Percentiles rank a stretch among this genome's conserved stretches.
These are phyloP conservation scores for Linanthus parryae DNA, from an alignment of 148 eudicot genomes.

Conservation along the genomic window DNA sequence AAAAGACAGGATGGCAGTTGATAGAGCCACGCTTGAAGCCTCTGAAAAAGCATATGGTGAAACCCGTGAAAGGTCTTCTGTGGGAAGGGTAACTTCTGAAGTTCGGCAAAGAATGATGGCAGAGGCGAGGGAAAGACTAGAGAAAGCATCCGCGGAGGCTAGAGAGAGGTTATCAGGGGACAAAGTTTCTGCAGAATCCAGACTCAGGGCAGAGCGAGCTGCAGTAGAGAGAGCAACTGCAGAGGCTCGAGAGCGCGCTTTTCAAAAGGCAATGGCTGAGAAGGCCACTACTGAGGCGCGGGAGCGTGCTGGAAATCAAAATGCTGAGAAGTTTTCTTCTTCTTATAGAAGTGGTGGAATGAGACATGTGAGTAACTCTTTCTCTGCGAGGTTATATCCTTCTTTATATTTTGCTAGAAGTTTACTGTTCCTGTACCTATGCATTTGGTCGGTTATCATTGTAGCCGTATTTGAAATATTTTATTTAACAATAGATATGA, in stretches of 20 bases:
- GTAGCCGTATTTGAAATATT: too few species aligned
- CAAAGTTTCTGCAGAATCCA: conserved; percentile 53
- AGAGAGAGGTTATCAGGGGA: conserved; percentile 47
- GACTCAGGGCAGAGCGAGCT: conserved; percentile 77
- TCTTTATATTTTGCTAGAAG: too few species aligned
- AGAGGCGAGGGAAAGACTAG: conserved; percentile 80
- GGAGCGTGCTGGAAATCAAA: conserved; percentile 48
- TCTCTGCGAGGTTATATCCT: conserved; percentile 57
- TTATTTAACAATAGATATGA: too few species aligned
- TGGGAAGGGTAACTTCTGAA: conserved; percentile 74
- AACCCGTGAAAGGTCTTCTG: conserved; percentile 58
- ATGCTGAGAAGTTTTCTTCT: conserved; percentile 45
- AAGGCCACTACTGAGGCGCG: conserved; percentile 47
- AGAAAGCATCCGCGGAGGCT: conserved; percentile 74
- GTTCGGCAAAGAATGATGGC: conserved; percentile 69
- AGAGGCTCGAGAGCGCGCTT: conserved; percentile 72
- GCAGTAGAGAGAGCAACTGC: conserved; percentile 84
- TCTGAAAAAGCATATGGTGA: conserved; percentile 62
- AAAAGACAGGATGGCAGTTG: conserved; percentile 91
- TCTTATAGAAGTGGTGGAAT: conserved; percentile 40
- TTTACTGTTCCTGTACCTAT: too few species aligned
- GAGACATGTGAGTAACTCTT: conserved; percentile 56
- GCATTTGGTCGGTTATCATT: too few species aligned
- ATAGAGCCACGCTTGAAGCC: conserved; percentile 59
- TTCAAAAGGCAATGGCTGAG: conserved; percentile 63